Conservation (phyloP, 768 basidiomycete genomes). For the Lentinula sp. region DNA sequence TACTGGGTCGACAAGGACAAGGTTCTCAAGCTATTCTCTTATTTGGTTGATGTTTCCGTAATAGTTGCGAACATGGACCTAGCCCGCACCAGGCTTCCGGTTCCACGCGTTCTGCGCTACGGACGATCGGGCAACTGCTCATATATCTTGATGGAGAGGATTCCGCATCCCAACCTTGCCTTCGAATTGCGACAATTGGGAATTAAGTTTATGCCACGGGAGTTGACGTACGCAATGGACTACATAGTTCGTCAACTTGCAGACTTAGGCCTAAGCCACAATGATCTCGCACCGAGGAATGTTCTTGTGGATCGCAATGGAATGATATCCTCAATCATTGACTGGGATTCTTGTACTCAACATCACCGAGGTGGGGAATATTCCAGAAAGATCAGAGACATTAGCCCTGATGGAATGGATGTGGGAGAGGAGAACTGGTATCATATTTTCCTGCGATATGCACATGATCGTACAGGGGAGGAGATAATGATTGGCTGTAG, state of each 20-base stretch:
- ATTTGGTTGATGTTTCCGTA: not conserved
- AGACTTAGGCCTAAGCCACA: not conserved
- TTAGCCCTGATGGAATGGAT: not conserved
- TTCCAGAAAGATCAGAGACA: not conserved
- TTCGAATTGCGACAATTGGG: not conserved
- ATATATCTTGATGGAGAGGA: slow-evolving; percentile 10
- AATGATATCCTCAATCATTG: not conserved
- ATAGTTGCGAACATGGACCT: slow-evolving; percentile 5
- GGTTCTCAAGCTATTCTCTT: not conserved
- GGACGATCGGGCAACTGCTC: slow-evolving; percentile 4
- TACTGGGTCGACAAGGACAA: not conserved
- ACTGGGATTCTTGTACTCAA: not conserved
- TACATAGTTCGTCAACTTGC: not conserved
- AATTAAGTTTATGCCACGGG: not conserved
- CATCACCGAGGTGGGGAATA: not conserved
- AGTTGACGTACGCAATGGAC: not conserved
- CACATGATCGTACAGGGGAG: not conserved
- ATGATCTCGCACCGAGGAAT: not conserved
- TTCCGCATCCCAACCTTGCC: not conserved
- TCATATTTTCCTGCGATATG: not conserved
- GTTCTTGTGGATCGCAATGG: not conserved
- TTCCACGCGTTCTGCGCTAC: not conserved
- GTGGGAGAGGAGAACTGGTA: not conserved
- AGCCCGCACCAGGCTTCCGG: not conserved
- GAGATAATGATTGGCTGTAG: not conserved